These are phyloP conservation scores for Aegilops longissima DNA, from an alignment of 176 grass and related monocot species.

Conservation along the genomic window DNA sequence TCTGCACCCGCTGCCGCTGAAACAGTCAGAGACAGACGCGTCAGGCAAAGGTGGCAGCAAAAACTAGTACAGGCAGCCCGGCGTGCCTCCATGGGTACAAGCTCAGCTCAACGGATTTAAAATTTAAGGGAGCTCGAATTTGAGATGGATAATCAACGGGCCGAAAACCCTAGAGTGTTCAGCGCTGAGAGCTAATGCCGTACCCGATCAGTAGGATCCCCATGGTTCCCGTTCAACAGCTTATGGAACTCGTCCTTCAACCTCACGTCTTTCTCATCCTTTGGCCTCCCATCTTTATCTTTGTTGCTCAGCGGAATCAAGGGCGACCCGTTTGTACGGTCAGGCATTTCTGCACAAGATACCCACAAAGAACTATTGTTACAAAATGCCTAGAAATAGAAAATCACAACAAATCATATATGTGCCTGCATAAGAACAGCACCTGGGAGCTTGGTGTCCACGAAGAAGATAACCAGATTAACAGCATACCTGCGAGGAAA, in stretches of 20 bases:
- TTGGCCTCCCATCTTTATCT: constrained; percentile 62
- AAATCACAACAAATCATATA: not conserved
- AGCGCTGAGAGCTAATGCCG: not conserved
- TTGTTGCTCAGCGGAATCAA: constrained; percentile 73
- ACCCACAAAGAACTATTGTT: not conserved
- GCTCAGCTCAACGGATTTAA: not conserved
- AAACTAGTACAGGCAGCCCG: not conserved
- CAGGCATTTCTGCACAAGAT: constrained; percentile 78
- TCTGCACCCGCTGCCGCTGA: constrained; percentile 82
- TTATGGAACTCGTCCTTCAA: constrained; percentile 78
- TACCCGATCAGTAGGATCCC: constrained; percentile 82
- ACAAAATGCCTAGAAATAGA: not conserved
- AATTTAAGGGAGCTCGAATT: not conserved
- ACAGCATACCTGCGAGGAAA: constrained; percentile 80
- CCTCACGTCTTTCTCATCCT: constrained; percentile 70
- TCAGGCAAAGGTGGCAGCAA: constrained; percentile 8
- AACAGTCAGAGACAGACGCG: constrained; percentile 15
- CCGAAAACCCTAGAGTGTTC: not conserved
- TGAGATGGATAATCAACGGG: not conserved
- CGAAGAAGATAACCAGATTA: constrained; percentile 90
- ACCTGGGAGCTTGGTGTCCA: constrained; percentile 93
- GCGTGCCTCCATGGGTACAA: constrained; percentile 2
- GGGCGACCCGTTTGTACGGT: constrained; percentile 53
- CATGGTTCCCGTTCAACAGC: constrained; percentile 85
- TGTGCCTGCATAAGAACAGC: not conserved